Conservation (phyloP, 345 rosid species). For the Alliaria petiolata region DNA sequence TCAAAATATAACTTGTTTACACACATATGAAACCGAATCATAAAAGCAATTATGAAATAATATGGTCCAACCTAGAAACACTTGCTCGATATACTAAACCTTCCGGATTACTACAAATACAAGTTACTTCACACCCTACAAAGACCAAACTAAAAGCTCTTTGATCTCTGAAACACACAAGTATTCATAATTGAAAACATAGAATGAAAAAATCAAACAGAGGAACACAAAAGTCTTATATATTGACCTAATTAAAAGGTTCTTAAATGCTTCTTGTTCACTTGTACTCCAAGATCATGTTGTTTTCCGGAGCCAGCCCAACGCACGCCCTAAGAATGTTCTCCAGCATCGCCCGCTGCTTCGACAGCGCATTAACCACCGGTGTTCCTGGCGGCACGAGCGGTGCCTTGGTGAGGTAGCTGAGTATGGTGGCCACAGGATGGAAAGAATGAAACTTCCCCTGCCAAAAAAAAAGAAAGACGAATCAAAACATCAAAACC, state of each 20-base stretch:
- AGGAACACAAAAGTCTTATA: not conserved
- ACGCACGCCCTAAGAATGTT: conserved; percentile 93
- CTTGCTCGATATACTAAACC: conserved; percentile 9
- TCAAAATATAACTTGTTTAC: not conserved
- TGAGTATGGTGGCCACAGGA: conserved; percentile 96
- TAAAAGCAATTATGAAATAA: not conserved
- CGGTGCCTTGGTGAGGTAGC: conserved; percentile 98
- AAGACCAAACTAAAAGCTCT: conserved; percentile 22
- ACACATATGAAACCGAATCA: not conserved
- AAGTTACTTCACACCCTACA: conserved; percentile 6
- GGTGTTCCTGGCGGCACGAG: conserved; percentile 97
- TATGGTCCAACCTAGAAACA: conserved; percentile 6
- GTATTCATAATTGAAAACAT: conserved; percentile 7
- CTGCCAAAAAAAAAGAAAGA: conserved; percentile 35
- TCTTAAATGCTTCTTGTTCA: conserved; percentile 37
- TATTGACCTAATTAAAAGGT: not conserved
- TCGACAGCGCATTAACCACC: conserved; percentile 90
- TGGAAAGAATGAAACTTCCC: conserved; percentile 95
- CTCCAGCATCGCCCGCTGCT: conserved; percentile 99
- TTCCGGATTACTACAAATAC: conserved; percentile 15
- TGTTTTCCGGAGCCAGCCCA: conserved; percentile 94
- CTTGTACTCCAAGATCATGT: conserved; percentile 97
- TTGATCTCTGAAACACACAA: conserved; percentile 16
- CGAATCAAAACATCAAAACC: not conserved
- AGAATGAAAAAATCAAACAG: conserved; percentile 2